Percentiles rank a stretch among this genome's conserved stretches.
These are phyloP conservation scores for Geum urbanum DNA, from an alignment of 306 rosid genomes.

Conservation along the genomic window DNA sequence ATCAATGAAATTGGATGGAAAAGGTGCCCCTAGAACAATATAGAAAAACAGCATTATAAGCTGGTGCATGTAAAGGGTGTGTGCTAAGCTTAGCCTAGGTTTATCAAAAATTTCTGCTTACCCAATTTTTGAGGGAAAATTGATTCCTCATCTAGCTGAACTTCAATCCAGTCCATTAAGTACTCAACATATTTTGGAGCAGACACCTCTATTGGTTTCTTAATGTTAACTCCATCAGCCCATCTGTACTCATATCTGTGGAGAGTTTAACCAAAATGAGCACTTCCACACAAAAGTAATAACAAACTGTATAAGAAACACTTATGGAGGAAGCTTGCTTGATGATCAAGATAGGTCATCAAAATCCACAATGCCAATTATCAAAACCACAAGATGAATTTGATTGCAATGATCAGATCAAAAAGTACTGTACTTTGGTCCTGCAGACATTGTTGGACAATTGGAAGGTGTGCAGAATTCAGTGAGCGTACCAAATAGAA, in stretches of 20 bases:
- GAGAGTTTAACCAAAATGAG: slow-evolving; percentile 18
- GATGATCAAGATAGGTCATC: not conserved
- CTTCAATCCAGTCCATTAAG: slow-evolving; percentile 89
- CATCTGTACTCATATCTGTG: slow-evolving; percentile 77
- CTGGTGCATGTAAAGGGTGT: not conserved
- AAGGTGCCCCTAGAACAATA: slow-evolving; percentile 57
- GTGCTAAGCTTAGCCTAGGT: not conserved
- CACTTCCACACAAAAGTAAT: not conserved
- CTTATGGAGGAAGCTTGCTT: not conserved
- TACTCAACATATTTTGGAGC: slow-evolving; percentile 88
- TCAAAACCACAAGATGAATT: slow-evolving; percentile 12
- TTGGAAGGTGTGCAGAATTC: slow-evolving; percentile 73
- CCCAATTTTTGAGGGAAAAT: slow-evolving; percentile 81
- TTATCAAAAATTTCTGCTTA: slow-evolving; percentile 19
- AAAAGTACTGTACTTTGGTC: slow-evolving; percentile 59
- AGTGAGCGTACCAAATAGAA: slow-evolving; percentile 75
- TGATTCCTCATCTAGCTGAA: slow-evolving; percentile 76
- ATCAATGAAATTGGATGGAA: slow-evolving; percentile 66
- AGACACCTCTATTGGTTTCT: slow-evolving; percentile 83
- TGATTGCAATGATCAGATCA: slow-evolving; percentile 21
- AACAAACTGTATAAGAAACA: not conserved
- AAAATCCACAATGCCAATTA: slow-evolving; percentile 9
- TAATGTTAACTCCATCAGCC: slow-evolving; percentile 83
- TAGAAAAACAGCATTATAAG: slow-evolving; percentile 2
- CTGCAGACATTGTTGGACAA: slow-evolving; percentile 85